A percentile compares a stretch with the other conserved stretches of the same genome.
phyloP scores from a whole-genome alignment of 768 basidiomycete species.

The Pilatotrama ljubarskyi region DNA sequence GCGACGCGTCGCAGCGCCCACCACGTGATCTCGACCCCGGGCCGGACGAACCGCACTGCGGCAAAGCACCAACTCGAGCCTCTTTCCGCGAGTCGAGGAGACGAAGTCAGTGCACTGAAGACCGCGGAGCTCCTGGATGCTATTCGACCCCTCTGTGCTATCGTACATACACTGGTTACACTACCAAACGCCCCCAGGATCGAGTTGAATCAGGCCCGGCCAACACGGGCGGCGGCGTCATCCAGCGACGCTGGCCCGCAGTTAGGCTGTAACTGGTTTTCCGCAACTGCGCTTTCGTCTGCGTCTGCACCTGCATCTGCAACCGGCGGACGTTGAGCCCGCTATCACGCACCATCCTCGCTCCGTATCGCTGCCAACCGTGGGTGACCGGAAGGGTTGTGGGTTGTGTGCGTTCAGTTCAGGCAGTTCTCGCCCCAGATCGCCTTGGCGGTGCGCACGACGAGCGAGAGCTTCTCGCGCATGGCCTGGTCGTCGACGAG shows the following conservation, averaged over 20 bases:
- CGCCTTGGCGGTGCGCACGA: conserved; percentile 37
- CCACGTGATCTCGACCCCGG: not conserved
- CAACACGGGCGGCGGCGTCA: not conserved
- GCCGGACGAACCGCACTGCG: not conserved
- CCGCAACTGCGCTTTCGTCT: not conserved
- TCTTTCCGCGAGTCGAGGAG: no score
- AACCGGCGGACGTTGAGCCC: conserved; percentile 6
- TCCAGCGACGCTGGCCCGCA: not conserved
- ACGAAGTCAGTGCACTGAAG: not conserved
- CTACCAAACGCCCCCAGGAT: conserved; percentile 4
- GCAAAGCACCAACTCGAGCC: not conserved
- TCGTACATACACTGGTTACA: not conserved
- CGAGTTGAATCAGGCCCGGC: conserved; percentile 9
- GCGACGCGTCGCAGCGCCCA: not conserved
- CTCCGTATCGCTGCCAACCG: no score
- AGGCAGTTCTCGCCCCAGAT: conserved; percentile 33
- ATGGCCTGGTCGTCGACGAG: conserved; percentile 38
- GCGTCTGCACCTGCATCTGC: not conserved
- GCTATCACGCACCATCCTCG: not conserved
- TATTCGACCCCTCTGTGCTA: not conserved
- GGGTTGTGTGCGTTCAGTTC: no score
- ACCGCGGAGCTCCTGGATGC: not conserved
- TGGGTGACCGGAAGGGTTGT: no score
- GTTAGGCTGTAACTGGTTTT: not conserved
- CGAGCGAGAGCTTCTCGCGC: conserved; percentile 36